A percentile compares a stretch with the other conserved stretches of the same genome.
These are phyloP conservation scores for Plasmodium falciparum DNA, from an alignment of 169 alveolate genomes.

Conservation along the genomic window DNA sequence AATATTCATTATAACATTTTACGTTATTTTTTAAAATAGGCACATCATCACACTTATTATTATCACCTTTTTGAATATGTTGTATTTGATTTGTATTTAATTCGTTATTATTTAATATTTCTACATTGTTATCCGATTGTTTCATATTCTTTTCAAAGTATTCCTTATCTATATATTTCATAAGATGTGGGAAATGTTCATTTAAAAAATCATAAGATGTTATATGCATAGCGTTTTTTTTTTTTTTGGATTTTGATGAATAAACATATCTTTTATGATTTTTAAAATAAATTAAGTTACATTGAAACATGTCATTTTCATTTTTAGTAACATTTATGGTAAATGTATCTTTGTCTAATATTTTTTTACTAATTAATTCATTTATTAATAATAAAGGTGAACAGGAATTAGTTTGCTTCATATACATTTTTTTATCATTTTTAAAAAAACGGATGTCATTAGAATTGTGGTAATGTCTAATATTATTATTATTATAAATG, in stretches of 20 bases:
- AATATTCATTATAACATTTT: no score
- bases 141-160: conserved; percentile 4
- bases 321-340: conserved; percentile 11
- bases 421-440: neutral
- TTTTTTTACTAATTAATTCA: conserved; percentile 39
- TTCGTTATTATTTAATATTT: neutral
- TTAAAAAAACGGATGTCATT: neutral
- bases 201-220: conserved; percentile 35
- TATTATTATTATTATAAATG: neutral
- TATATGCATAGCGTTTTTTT: conserved; percentile 59
- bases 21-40: neutral
- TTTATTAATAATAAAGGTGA: conserved; percentile 42
- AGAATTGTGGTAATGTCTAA: neutral
- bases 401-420: neutral
- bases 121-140: neutral
- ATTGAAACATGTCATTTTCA: conserved; percentile 13
- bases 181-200: conserved; percentile 20
- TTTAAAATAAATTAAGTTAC: conserved; percentile 28
- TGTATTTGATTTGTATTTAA: neutral
- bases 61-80: neutral
- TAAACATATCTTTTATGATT: conserved; percentile 10
- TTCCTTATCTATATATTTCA: conserved; percentile 25
- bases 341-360: conserved; percentile 15
- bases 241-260: conserved; percentile 32
- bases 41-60: neutral